phyloP scores from a whole-genome alignment of 2,329 filamentous ascomycete species.

The Cryphonectria japonica region DNA sequence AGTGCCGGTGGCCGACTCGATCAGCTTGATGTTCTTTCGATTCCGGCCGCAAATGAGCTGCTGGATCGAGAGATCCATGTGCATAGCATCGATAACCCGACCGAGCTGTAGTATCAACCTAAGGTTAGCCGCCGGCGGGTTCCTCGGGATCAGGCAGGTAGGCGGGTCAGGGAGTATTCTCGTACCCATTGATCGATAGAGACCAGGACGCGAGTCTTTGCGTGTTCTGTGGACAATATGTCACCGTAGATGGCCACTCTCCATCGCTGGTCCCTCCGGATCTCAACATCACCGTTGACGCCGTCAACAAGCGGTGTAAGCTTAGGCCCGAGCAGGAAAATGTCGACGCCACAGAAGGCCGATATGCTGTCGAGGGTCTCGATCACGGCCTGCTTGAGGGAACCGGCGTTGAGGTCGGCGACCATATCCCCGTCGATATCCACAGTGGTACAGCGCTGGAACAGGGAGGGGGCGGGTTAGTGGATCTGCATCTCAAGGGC shows the following conservation, averaged over 20 bases:
- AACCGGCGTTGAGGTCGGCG: slow-evolving; percentile 69
- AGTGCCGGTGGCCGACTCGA: slow-evolving; percentile 92
- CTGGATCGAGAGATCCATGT: slow-evolving; percentile 85
- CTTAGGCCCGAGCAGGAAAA: slow-evolving; percentile 93
- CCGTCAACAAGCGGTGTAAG: slow-evolving; percentile 76
- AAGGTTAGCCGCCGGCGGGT: slow-evolving; percentile 38
- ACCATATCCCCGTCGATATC: slow-evolving; percentile 92
- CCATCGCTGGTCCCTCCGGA: slow-evolving; percentile 87
- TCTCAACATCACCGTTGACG: slow-evolving; percentile 76
- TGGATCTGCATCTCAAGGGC: slow-evolving; percentile 36
- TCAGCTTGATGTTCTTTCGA: slow-evolving; percentile 96
- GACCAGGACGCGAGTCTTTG: slow-evolving; percentile 93
- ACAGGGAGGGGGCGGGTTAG: slow-evolving; percentile 17
- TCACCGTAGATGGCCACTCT: slow-evolving; percentile 95
- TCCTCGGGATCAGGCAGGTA: not conserved
- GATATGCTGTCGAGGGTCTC: slow-evolving; percentile 87
- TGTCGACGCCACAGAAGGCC: slow-evolving; percentile 88
- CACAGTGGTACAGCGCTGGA: slow-evolving; percentile 85
- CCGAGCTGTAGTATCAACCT: slow-evolving; percentile 58
- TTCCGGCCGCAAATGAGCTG: slow-evolving; percentile 91
- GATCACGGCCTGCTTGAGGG: slow-evolving; percentile 75
- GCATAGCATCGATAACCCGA: slow-evolving; percentile 75
- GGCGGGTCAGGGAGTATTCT: slow-evolving; percentile 26
- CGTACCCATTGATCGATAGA: slow-evolving; percentile 93
- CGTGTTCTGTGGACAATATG: slow-evolving; percentile 92